phyloP scores from a whole-genome alignment of 1,139 yeast genomes.

The Hanseniaspora gamundiae region DNA sequence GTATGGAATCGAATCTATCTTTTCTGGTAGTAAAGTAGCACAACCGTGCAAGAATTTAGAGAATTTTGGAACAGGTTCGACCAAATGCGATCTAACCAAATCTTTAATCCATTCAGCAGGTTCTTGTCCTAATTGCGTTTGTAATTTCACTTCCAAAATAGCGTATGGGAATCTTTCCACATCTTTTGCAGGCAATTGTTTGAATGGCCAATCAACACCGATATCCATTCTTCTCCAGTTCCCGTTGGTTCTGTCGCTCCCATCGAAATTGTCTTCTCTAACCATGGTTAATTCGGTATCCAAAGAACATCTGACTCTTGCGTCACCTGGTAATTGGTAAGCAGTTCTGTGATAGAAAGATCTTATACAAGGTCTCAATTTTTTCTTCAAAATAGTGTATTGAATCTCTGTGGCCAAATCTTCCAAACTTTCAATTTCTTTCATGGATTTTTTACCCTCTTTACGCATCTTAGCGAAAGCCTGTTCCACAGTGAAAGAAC shows the following conservation, averaged over 20 bases:
- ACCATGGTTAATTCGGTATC: slow-evolving; percentile 94
- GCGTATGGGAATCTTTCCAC: slow-evolving; percentile 94
- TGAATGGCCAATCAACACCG: slow-evolving; percentile 93
- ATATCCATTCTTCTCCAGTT: slow-evolving; percentile 98
- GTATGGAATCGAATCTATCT: slow-evolving; percentile 75
- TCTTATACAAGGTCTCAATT: slow-evolving; percentile 85
- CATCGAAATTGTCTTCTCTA: slow-evolving; percentile 94
- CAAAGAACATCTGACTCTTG: slow-evolving; percentile 92
- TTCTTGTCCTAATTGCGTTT: slow-evolving; percentile 96
- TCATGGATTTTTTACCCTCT: slow-evolving; percentile 76
- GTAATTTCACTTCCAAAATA: slow-evolving; percentile 89
- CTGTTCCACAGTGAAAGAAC: slow-evolving; percentile 76
- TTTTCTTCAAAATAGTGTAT: slow-evolving; percentile 71
- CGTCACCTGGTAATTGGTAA: slow-evolving; percentile 97
- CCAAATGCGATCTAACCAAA: slow-evolving; percentile 79
- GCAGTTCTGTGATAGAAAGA: slow-evolving; percentile 97
- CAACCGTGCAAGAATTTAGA: slow-evolving; percentile 95
- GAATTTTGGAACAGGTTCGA: slow-evolving; percentile 95
- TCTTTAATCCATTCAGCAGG: slow-evolving; percentile 97
- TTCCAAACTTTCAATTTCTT: slow-evolving; percentile 87
- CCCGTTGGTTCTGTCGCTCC: slow-evolving; percentile 73
- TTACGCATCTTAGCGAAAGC: slow-evolving; percentile 86
- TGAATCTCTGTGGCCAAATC: slow-evolving; percentile 88
- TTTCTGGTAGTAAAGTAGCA: slow-evolving; percentile 75
- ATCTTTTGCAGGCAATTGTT: slow-evolving; percentile 72